Base-by-base conservation (phyloP, 176 grass and related monocot species). In the Hsuehochloa calcarea region DNA sequence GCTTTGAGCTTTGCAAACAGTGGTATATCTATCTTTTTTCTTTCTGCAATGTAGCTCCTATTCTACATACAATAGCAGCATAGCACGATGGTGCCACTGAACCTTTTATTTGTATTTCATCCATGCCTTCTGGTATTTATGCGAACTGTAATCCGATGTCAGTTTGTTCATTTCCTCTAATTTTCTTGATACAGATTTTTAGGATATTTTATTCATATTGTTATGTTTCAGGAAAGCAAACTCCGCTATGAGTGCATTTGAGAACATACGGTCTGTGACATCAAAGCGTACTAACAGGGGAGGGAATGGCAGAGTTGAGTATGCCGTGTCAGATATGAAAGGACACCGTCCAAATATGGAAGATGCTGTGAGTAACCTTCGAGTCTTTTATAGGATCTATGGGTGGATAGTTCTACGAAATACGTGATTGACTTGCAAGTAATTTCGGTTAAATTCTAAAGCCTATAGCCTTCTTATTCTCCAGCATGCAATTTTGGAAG, bases 311-410 rank as follows among this genome's bases (percentile, higher is more conserved):
- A 83, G 67, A 66, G 2, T 90, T 73, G 29, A 66, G 5, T 87
- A 83, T 37, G 84, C 68, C 3, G 74, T 73, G 74, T 87, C 89
- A 50, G 34, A 68, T 61, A 90, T 90, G 89, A 80, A 90, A 69
- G 89, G 89, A 68, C 44, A 61, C 74, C 84, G 89, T 44, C 4
- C 0, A 14, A 60, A 16, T 5, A 90, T 90, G 89, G 89, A 90
- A 83, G 89, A 90, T 84, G 80, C 84, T 43, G 89, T 87, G 74
- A 87, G 89, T 90, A 59, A 72, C n/a, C 47, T 69, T 81, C 8
- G 8, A n/a, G 14, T 37, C 50, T 75, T 80, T 80, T 60, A 6
- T 85, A 89, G 50, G 39, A 75, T 55, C 10, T 75, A 38, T 60
- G 25, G 1, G 31, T 39, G 11, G 39, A 62, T 75, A 31, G 50